Base-by-base conservation (phyloP, 1,284 basidiomycete genomes). In the Sphagnurus paluster region DNA sequence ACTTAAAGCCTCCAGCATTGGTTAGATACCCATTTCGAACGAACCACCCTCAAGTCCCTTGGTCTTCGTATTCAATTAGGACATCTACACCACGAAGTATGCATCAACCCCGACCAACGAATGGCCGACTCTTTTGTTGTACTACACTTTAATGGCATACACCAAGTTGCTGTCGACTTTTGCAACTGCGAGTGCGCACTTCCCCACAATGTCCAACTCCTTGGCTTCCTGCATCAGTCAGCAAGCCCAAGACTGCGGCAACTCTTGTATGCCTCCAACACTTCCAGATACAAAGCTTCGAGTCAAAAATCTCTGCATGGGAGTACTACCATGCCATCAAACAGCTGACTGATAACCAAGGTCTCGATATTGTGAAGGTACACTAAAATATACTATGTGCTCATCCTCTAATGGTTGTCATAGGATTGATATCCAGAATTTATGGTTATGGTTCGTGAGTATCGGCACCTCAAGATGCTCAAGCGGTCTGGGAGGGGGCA, bases 111-210 rank as follows among this genome's bases (percentile, higher is more conserved):
- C 1, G 13, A 23, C n/a, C 39, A 25, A 1, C 17, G 48, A 40
- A 2, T 23, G 42, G 33, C 38, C 17, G 48, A 58, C 11, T 41
- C 53, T 9, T 67, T 70, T 37, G 46, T 59, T 1, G 54, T 68
- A 4, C 35, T 72, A 7, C 53, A 69, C 45, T 51, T 46, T 4
- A 60, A 57, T 28, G 67, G 67, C 0, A 50, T 70, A n/a, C 65
- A 68, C 36, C 26, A 56, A 1, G 56, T 5, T 13, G 29, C 29
- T 4, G 29, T n/a, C n/a, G n/a, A n/a, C n/a, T n/a, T n/a, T n/a
- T n/a, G n/a, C n/a, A n/a, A n/a, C n/a, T n/a, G n/a, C n/a, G n/a
- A n/a, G n/a, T n/a, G n/a, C n/a, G n/a, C n/a, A n/a, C n/a, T n/a
- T n/a, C n/a, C n/a, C n/a, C n/a, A n/a, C n/a, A n/a, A n/a, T n/a